Conservation (phyloP, 768 basidiomycete genomes). For the Cystoderma amianthinum region DNA sequence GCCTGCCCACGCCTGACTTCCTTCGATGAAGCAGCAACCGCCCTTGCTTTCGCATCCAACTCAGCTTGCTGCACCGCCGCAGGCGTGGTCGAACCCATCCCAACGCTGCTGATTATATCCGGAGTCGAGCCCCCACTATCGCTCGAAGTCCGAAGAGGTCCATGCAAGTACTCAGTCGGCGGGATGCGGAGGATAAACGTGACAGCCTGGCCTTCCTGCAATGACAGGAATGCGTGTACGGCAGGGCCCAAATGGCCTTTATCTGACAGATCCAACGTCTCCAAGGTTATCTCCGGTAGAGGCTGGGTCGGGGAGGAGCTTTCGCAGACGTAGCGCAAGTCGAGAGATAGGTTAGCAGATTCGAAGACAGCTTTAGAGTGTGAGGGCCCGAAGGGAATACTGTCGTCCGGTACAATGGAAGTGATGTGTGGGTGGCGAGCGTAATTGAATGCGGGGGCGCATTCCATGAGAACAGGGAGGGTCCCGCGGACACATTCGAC, state of each 20-base stretch:
- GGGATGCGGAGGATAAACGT: slow-evolving; percentile 80
- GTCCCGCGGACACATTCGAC: slow-evolving; percentile 85
- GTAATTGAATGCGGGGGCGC: slow-evolving; percentile 96
- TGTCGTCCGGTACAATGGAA: slow-evolving; percentile 40
- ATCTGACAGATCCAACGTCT: slow-evolving; percentile 54
- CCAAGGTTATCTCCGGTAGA: slow-evolving; percentile 47
- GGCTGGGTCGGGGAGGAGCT: slow-evolving; percentile 24
- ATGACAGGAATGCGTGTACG: slow-evolving; percentile 47
- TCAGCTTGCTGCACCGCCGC: background rate
- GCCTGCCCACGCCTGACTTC: background rate
- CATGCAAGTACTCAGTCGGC: slow-evolving; percentile 22
- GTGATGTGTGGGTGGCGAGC: slow-evolving; percentile 72
- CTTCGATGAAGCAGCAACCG: background rate
- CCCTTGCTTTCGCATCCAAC: slow-evolving; percentile 5
- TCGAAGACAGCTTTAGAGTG: slow-evolving; percentile 59
- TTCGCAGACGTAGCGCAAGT: slow-evolving; percentile 71
- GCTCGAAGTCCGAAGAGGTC: background rate
- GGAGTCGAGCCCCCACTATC: background rate
- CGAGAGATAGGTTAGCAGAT: slow-evolving; percentile 53
- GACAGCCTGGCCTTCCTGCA: slow-evolving; percentile 85
- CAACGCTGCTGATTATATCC: background rate
- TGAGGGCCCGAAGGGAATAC: slow-evolving; percentile 12
- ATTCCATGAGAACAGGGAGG: slow-evolving; percentile 78
- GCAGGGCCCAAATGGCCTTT: slow-evolving; percentile 74
- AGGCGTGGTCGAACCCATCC: background rate